These are phyloP conservation scores for Penicillium odoratum DNA, from an alignment of 495 filamentous ascomycete genomes.

Conservation along the genomic window DNA sequence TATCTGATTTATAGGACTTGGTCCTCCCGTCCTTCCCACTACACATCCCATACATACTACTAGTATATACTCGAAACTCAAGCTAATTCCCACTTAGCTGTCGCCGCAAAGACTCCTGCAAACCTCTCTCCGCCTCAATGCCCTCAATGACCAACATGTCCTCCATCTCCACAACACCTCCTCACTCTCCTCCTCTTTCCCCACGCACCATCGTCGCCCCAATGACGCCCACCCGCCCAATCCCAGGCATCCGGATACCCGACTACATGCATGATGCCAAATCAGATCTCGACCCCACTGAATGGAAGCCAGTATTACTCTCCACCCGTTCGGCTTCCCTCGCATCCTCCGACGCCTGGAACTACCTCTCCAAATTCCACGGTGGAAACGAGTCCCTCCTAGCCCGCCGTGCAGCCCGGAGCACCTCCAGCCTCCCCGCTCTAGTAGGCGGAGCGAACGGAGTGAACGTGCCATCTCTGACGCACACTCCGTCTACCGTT, in stretches of 20 bases:
- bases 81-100: constrained; percentile 34
- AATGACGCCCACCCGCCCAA: constrained; percentile 40
- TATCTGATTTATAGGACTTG: constrained; percentile 10
- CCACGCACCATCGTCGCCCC: constrained; percentile 46
- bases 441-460: constrained; percentile 16
- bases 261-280: constrained; percentile 38
- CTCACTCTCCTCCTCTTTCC: constrained; percentile 37
- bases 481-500: constrained; percentile 45
- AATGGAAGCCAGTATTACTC: constrained; percentile 57
- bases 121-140: constrained; percentile 46
- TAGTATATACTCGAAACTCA: not conserved
- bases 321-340: constrained; percentile 19
- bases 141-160: constrained; percentile 34
- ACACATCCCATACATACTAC: not conserved
- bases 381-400: constrained; percentile 25
- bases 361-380: constrained; percentile 52
- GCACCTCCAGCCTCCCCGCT: constrained; percentile 37
- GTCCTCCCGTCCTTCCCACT: constrained; percentile 6
- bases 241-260: constrained; percentile 43
- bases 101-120: constrained; percentile 53
- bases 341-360: constrained; percentile 48
- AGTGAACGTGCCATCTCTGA: constrained; percentile 30
- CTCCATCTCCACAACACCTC: constrained; percentile 31
- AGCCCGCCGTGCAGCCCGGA: constrained; percentile 32
- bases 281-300: constrained; percentile 56